Evolutionary conservation across 768 basidiomycete species (phyloP), one percentile per base, ranked within the genome.

Genomic region (Sutorius australiensis): DNA sequence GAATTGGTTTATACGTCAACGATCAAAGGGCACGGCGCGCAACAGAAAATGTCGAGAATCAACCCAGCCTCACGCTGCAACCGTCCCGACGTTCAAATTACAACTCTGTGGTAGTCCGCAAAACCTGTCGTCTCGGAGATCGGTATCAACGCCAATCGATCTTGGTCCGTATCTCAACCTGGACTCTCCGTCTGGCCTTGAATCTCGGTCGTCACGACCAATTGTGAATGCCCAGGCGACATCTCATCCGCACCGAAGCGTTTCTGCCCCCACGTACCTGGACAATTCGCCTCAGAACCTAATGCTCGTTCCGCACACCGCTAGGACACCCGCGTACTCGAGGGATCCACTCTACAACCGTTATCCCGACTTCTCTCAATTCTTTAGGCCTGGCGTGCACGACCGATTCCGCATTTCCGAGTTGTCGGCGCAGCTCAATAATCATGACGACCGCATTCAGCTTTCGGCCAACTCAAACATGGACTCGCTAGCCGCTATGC

Each of bases 351-450:
- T 69, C 11, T 59, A 34, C 51, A 59, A 67, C 42, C 63, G 67
- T 37, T 71, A 69, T 49, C 69, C 67, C 28, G 67, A 69, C 53
- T 69, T 69, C 38, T 69, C 67, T 43, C 63, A 63, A 17, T 69
- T 69, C 48, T 69, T 69, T 51, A 59, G 34, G 16, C 59, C 67
- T 1, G 36, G 16, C 16, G 61, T 45, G 17, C 36, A 55, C 37
- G 49, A 58, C n/a, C 60, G 33, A 52, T 49, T 48, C 44, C 43
- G 28, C 21, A 24, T 16, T 21, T 48, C 53, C 28, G 41, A 44
- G 32, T 17, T 39, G 46, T 30, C 37, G 17, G n/a, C 36, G 9
- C 9, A 37, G 36, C n/a, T 37, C 41, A 16, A 36, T 37, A 11
- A 42, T 16, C 50, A 43, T 13, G 10, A 30, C n/a, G 34, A 21